Conservation (phyloP, 257 asterid genomes). For the Ocimum tenuiflorum region DNA sequence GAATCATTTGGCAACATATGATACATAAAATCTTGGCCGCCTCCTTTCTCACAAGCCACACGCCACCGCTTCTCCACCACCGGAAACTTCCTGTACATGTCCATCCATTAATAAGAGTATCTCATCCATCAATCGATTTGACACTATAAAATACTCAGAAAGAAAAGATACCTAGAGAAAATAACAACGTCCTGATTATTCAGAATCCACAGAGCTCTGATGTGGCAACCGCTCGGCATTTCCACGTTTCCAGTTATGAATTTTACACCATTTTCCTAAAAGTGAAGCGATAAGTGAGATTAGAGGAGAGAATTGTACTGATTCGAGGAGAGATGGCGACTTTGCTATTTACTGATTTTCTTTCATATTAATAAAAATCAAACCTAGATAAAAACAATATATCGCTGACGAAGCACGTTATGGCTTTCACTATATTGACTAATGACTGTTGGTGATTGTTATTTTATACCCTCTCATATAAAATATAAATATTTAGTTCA, state of each 20-base stretch:
- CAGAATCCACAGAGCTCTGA: slow-evolving; percentile 95
- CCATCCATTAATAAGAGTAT: neutral
- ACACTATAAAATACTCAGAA: neutral
- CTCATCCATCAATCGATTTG: slow-evolving; percentile 15
- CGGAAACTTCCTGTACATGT: slow-evolving; percentile 70
- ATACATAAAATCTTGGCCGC: slow-evolving; percentile 29
- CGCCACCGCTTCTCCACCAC: slow-evolving; percentile 97
- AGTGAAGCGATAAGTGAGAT: slow-evolving; percentile 13
- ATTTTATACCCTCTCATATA: too few species aligned
- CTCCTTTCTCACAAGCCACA: slow-evolving; percentile 46
- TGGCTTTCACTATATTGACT: too few species aligned
- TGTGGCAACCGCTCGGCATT: slow-evolving; percentile 72
- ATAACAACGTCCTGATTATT: slow-evolving; percentile 63
- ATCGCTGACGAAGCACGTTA: too few species aligned
- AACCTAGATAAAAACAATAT: too few species aligned
- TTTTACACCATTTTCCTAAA: neutral
- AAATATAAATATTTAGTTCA: too few species aligned
- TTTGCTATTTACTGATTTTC: neutral
- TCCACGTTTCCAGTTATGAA: neutral
- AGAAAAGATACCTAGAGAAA: slow-evolving; percentile 63
- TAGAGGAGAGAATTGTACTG: neutral
- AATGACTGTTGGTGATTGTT: too few species aligned
- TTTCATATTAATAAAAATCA: too few species aligned
- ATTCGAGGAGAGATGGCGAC: neutral
- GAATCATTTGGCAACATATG: slow-evolving; percentile 46